Conservation (phyloP, 2,329 filamentous ascomycete species). For the Celoporthe dispersa region DNA sequence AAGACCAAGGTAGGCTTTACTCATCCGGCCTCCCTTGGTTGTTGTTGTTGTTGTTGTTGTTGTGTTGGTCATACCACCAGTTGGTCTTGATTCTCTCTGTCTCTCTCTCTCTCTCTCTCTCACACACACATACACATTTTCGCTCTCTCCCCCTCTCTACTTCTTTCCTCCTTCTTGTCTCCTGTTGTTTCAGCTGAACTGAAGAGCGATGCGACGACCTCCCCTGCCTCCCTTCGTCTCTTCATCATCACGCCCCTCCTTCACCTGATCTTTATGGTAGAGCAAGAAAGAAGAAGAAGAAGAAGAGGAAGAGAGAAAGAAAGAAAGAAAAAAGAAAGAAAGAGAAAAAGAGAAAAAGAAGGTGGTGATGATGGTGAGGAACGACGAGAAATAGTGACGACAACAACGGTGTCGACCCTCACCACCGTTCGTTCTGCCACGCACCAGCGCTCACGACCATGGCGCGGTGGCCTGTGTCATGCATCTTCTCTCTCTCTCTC, state of each 20-base stretch:
- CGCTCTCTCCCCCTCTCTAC: not conserved
- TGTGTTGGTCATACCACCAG: not conserved
- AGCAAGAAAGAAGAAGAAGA: too few relatives aligned
- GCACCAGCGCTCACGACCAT: not conserved
- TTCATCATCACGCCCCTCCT: not conserved
- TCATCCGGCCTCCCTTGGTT: not conserved
- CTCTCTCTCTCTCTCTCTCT: not conserved
- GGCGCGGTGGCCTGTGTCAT: not conserved
- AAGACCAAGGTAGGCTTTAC: slow-evolving; percentile 71
- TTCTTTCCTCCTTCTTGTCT: not conserved
- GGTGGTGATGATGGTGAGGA: not conserved
- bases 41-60: not conserved
- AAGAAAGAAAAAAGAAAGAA: too few relatives aligned
- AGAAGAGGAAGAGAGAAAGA: too few relatives aligned
- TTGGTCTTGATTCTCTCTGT: not conserved
- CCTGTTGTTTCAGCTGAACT: not conserved
- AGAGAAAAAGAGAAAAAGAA: too few relatives aligned
- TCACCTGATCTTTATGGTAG: too few relatives aligned
- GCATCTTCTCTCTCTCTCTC: not conserved
- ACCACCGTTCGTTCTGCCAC: not conserved
- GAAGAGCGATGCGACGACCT: not conserved
- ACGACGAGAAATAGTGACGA: not conserved
- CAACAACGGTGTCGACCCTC: not conserved
- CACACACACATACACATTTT: too few relatives aligned
- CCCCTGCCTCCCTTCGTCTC: not conserved